A percentile compares a stretch with the other conserved stretches of the same genome.
These are phyloP conservation scores for Brassica rapa DNA, from an alignment of 345 rosid genomes.

Conservation along the genomic window DNA sequence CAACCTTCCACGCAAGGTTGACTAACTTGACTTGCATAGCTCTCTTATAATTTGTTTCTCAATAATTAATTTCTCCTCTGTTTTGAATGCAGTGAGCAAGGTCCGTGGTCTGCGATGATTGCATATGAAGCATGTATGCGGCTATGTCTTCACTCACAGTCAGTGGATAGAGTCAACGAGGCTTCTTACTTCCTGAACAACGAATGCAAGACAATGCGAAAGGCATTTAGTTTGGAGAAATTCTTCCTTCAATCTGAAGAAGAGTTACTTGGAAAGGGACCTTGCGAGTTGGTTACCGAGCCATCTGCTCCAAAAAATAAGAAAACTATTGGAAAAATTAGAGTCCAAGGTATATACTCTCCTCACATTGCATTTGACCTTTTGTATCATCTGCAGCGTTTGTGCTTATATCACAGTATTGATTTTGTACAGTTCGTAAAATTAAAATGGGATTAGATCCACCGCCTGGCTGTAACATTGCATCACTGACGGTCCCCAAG, in stretches of 20 bases:
- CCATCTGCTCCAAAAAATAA: conserved; percentile 67
- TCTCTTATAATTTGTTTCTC: background rate
- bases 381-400: background rate
- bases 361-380: conserved; percentile 18
- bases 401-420: conserved; percentile 22
- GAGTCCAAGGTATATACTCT: conserved; percentile 69
- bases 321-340: conserved; percentile 79
- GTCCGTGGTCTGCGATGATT: conserved; percentile 93
- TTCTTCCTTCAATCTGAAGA: conserved; percentile 87
- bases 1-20: conserved; percentile 93
- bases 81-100: conserved; percentile 66
- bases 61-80: background rate
- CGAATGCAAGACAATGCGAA: conserved; percentile 75
- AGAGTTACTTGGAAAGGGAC: conserved; percentile 68
- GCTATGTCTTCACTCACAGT: conserved; percentile 86
- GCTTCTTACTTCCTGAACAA: conserved; percentile 80
- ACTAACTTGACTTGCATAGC: conserved; percentile 37
- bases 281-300: conserved; percentile 62
- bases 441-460: conserved; percentile 74
- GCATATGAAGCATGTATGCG: conserved; percentile 91
- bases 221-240: conserved; percentile 73
- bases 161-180: conserved; percentile 58
- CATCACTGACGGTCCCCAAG: conserved; percentile 53
- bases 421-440: conserved; percentile 63
- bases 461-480: conserved; percentile 75